Conservation (phyloP, 345 rosid species). For the Chamaenerion angustifolium region DNA sequence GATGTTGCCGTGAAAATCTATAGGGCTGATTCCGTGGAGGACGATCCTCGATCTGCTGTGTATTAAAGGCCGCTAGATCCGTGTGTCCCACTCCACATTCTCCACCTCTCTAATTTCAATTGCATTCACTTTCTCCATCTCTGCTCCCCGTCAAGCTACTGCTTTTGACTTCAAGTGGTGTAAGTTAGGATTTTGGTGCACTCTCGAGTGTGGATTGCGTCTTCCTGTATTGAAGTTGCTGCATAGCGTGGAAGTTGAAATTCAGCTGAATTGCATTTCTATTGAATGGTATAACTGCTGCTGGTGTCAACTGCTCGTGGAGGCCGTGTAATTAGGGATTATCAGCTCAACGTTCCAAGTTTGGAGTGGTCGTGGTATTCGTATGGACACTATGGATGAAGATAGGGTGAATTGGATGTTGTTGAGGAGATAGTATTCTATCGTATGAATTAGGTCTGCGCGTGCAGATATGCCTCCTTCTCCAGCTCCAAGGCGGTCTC, state of each 20-base stretch:
- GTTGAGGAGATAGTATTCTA: neutral
- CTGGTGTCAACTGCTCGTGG: constrained; percentile 4
- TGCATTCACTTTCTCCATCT: neutral
- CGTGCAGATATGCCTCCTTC: constrained; percentile 66
- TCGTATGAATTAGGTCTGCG: constrained; percentile 2
- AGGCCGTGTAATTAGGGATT: neutral
- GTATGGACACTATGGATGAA: too few species aligned
- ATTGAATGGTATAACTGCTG: constrained; percentile 7
- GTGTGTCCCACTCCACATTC: constrained; percentile 13
- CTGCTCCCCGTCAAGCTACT: neutral
- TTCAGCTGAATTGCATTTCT: constrained; percentile 18
- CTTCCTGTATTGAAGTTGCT: neutral
- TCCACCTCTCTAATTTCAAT: constrained; percentile 6
- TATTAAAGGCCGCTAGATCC: constrained; percentile 34
- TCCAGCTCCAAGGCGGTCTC: constrained; percentile 66
- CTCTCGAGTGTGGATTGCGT: neutral
- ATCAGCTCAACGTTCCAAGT: neutral
- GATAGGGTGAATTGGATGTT: too few species aligned
- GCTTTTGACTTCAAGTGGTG: constrained; percentile 10
- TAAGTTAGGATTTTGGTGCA: constrained; percentile 8
- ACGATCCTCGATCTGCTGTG: constrained; percentile 27
- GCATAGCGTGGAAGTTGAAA: constrained; percentile 1
- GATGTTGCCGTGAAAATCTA: neutral
- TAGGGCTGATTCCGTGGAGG: constrained; percentile 1
- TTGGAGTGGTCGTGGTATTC: too few species aligned